Conservation (phyloP, 805 yeast genomes). For the Ogataea glucozyma region DNA sequence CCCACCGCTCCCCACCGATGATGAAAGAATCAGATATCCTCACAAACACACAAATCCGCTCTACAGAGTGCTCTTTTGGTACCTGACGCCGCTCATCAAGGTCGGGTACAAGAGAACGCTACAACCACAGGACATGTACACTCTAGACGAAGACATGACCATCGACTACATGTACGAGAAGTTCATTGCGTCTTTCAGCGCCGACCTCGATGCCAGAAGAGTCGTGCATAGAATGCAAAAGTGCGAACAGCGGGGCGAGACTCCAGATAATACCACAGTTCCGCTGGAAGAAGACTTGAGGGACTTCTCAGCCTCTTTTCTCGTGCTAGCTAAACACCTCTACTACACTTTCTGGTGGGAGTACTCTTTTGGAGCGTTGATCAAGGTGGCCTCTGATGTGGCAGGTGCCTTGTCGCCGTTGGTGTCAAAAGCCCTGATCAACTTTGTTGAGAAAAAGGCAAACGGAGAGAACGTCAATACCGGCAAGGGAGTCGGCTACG, state of each 20-base stretch:
- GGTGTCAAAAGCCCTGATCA: conserved; percentile 61
- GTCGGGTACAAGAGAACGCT: conserved; percentile 75
- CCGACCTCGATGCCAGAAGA: conserved; percentile 34
- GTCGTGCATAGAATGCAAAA: conserved; percentile 28
- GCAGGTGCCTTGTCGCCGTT: conserved; percentile 61
- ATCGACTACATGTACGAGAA: conserved; percentile 42
- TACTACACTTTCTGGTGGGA: conserved; percentile 50
- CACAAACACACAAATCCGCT: conserved; percentile 44
- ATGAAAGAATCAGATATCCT: conserved; percentile 53
- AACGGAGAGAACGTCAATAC: conserved; percentile 41
- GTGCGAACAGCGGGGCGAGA: conserved; percentile 31
- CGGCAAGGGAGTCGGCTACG: conserved; percentile 74
- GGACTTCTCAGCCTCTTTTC: conserved; percentile 28
- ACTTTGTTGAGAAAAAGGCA: conserved; percentile 55
- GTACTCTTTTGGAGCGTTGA: conserved; percentile 42
- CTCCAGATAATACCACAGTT: conserved; percentile 22
- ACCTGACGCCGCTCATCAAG: conserved; percentile 63
- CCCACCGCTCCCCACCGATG: conserved; percentile 51
- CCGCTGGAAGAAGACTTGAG: conserved; percentile 22
- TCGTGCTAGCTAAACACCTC: conserved; percentile 38
- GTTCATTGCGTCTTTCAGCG: conserved; percentile 39
- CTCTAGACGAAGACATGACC: conserved; percentile 43
- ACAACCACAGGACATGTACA: conserved; percentile 60
- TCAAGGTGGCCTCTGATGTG: conserved; percentile 46
- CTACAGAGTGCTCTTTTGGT: conserved; percentile 56